Evolutionary conservation across 2,329 filamentous ascomycete species (phyloP), one percentile per base, ranked within the genome.

Genomic region (Ophiostoma ips): DNA sequence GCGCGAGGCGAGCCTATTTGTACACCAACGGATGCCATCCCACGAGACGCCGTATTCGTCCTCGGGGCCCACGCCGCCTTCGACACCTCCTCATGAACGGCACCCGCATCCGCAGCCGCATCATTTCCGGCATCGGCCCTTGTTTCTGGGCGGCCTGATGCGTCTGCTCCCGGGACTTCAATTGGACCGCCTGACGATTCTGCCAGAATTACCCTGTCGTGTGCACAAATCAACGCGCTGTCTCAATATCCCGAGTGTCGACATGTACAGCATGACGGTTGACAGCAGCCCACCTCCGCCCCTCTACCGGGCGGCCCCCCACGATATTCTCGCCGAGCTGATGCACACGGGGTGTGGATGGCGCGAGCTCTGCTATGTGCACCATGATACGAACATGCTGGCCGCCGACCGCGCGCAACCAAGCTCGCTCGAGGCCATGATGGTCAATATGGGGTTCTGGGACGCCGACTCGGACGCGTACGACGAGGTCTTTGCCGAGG

Each of bases 361-460:
- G 56, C 53, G 53, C 13, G 56, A 57, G 53, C 53, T 57, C 19
- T 56, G 56, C 53, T 57, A 54, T 19, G 53, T 57, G 34, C 56
- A 57, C 53, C 48, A 54, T 36, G 53, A 57, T 45, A 50, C 53
- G 3, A 28, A 13, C 38, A 48, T 57, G 53, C 50, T 57, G 34
- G 37, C 53, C 6, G 55, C 50, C 1, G 50, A 52, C 41, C 49
- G 43, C 12, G 46, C 43, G 9, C 50, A 45, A 5, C 53, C 50
- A 3, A 52, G 54, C 50, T 55, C 55, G 3, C 48, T 57, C n/a
- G 56, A 57, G 36, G 56, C 56, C 35, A 55, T 57, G 56, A 57
- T 57, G 56, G 45, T 56, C 48, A 56, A 50, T 46, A 54, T 57
- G 55, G 56, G 56, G 16, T 57, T 56, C 50, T 57, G 56, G 56